Evolutionary conservation across 2,329 filamentous ascomycete genomes (phyloP).

Genomic region (Hypomyces perniciosus): DNA sequence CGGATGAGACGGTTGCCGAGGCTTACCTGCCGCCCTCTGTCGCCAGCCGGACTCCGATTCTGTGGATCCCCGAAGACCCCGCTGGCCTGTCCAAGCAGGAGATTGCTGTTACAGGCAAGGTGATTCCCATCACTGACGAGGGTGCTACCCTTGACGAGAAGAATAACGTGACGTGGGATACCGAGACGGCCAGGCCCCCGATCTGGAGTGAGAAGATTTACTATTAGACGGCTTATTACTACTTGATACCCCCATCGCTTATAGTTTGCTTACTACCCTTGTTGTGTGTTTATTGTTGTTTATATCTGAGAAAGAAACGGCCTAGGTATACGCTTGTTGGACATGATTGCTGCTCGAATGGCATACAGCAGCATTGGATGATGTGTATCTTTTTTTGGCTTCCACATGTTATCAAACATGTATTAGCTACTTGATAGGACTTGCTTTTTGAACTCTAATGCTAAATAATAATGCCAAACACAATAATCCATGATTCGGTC

Average conservation of each 20-base stretch:
- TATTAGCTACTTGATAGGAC: background rate
- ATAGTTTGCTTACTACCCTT: background rate
- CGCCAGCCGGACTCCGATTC: slow-evolving; percentile 50
- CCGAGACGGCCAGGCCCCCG: slow-evolving; percentile 35
- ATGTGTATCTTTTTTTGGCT: background rate
- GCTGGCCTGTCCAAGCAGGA: slow-evolving; percentile 67
- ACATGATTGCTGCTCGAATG: background rate
- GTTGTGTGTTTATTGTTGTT: background rate
- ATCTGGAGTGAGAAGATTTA: slow-evolving; percentile 41
- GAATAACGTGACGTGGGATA: slow-evolving; percentile 39
- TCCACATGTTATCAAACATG: background rate
- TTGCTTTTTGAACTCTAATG: background rate
- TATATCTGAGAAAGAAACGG: background rate
- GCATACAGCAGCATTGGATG: background rate
- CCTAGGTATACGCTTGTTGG: background rate
- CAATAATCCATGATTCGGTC: background rate
- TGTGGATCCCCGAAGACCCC: slow-evolving; percentile 72
- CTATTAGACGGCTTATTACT: slow-evolving; percentile 28
- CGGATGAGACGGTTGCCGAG: slow-evolving; percentile 54
- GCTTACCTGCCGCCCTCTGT: slow-evolving; percentile 71
- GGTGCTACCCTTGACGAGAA: slow-evolving; percentile 66
- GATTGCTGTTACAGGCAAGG: slow-evolving; percentile 57
- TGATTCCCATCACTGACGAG: slow-evolving; percentile 67
- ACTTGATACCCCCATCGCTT: slow-evolving; percentile 15
- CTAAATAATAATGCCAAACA: background rate